These are phyloP conservation scores for Aspergillus sp. DNA, from an alignment of 2,329 filamentous ascomycete genomes.

Conservation along the genomic window DNA sequence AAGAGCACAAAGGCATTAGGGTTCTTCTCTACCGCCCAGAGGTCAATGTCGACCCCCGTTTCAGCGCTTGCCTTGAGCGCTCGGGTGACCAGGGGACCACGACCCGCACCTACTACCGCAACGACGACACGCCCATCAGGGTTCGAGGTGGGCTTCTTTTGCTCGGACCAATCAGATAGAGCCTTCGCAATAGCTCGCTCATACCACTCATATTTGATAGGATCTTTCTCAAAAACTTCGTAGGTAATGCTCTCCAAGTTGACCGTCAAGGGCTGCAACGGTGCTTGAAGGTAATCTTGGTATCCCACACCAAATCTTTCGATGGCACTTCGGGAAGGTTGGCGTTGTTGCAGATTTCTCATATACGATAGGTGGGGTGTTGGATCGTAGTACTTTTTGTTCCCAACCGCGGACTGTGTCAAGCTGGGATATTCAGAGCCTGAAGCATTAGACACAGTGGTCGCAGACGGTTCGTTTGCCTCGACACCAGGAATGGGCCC, in stretches of 20 bases:
- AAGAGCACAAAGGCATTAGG: constrained; percentile 95
- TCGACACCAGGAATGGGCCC: constrained; percentile 52
- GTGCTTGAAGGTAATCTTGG: constrained; percentile 94
- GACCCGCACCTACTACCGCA: constrained; percentile 88
- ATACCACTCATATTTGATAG: constrained; percentile 96
- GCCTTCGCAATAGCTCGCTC: constrained; percentile 80
- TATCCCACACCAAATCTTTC: constrained; percentile 69
- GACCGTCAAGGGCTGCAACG: constrained; percentile 89
- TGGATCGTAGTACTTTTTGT: constrained; percentile 53
- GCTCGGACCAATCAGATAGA: constrained; percentile 71
- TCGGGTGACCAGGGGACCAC: constrained; percentile 86
- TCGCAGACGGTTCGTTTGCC: constrained; percentile 16
- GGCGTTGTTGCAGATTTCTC: constrained; percentile 76
- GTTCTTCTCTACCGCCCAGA: constrained; percentile 97
- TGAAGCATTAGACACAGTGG: constrained; percentile 18
- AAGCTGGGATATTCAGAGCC: constrained; percentile 63
- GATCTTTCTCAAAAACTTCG: constrained; percentile 97
- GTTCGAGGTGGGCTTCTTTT: constrained; percentile 72
- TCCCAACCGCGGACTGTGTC: constrained; percentile 58
- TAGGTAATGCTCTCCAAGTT: constrained; percentile 97
- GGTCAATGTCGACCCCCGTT: constrained; percentile 73
- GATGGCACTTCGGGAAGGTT: constrained; percentile 62
- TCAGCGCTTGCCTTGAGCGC: constrained; percentile 75
- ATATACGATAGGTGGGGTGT: constrained; percentile 76
- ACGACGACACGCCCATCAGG: constrained; percentile 72